Percentiles rank a stretch among this genome's conserved stretches.
These are phyloP conservation scores for Phialocephala sp. DNA, from an alignment of 2,329 filamentous ascomycete species.

Conservation along the genomic window DNA sequence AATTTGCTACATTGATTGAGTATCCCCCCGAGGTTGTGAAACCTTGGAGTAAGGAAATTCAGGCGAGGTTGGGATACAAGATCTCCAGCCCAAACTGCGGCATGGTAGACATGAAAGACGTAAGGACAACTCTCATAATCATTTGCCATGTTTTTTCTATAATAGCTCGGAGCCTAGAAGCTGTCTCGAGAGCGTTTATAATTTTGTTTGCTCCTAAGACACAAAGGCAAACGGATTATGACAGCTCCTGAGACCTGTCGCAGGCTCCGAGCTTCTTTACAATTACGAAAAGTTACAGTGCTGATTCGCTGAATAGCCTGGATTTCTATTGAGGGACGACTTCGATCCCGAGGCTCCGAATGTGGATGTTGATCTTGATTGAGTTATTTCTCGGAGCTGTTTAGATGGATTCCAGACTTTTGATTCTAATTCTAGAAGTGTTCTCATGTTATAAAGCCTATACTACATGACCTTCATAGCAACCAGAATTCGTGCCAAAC, in stretches of 20 bases:
- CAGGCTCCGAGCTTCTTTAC: too few relatives aligned
- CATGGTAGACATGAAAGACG: constrained; percentile 26
- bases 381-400: background rate
- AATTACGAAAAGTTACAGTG: background rate
- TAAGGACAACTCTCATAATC: too few relatives aligned
- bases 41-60: constrained; percentile 23
- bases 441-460: background rate
- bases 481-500: background rate
- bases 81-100: constrained; percentile 28
- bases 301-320: background rate
- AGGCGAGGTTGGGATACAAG: constrained; percentile 26
- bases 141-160: too few relatives aligned
- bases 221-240: too few relatives aligned
- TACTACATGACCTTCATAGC: background rate
- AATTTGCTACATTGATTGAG: constrained; percentile 26
- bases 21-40: constrained; percentile 27
- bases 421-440: background rate
- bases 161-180: too few relatives aligned
- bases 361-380: constrained; percentile 25
- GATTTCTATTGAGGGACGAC: constrained; percentile 19
- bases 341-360: constrained; percentile 24
- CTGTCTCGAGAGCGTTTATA: too few relatives aligned
- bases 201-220: too few relatives aligned
- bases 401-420: background rate
- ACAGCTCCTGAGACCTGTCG: too few relatives aligned